These are phyloP conservation scores for Neoascochyta sp. DNA, from an alignment of 2,329 filamentous ascomycete genomes.

Conservation along the genomic window DNA sequence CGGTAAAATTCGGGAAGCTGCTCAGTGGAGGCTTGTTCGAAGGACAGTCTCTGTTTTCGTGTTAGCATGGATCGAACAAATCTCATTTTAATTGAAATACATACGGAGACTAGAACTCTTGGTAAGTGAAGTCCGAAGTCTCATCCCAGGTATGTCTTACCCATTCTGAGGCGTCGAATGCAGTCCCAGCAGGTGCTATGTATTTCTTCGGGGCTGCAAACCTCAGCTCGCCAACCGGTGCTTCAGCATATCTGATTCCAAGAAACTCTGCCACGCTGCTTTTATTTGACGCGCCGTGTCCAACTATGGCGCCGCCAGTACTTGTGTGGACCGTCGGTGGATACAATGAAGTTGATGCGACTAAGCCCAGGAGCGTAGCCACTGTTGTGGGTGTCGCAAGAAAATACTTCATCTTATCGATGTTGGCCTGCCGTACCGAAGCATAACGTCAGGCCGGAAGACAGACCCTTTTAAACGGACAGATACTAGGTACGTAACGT, in stretches of 20 bases:
- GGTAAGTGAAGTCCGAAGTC: conserved; percentile 6
- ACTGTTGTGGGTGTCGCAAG: conserved; percentile 9
- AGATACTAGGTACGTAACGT: too few species aligned
- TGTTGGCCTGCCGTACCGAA: too few species aligned
- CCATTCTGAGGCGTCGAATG: conserved; percentile 25
- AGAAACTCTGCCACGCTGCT: conserved; percentile 31
- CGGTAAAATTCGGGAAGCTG: conserved; percentile 24
- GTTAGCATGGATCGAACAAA: conserved; percentile 1
- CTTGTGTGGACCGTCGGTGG: conserved; percentile 16
- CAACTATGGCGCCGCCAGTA: conserved; percentile 31
- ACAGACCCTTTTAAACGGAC: too few species aligned
- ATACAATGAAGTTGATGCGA: conserved; percentile 5
- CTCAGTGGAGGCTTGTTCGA: conserved; percentile 21
- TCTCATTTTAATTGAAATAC: conserved; percentile 2
- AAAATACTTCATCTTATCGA: conserved; percentile 14
- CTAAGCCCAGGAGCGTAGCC: conserved; percentile 9
- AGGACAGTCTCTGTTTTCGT: conserved; percentile 18
- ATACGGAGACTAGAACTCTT: conserved; percentile 20
- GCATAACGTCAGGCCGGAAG: too few species aligned
- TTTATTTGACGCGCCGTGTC: conserved; percentile 26
- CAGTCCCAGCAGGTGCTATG: conserved; percentile 15
- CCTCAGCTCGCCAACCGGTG: conserved; percentile 32
- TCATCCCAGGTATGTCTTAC: too few species aligned
- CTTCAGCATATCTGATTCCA: conserved; percentile 36
- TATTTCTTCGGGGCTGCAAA: conserved; percentile 32